Evolutionary conservation across 1,139 yeast species (phyloP).

Genomic region (Scheffersomyces segobiensis): DNA sequence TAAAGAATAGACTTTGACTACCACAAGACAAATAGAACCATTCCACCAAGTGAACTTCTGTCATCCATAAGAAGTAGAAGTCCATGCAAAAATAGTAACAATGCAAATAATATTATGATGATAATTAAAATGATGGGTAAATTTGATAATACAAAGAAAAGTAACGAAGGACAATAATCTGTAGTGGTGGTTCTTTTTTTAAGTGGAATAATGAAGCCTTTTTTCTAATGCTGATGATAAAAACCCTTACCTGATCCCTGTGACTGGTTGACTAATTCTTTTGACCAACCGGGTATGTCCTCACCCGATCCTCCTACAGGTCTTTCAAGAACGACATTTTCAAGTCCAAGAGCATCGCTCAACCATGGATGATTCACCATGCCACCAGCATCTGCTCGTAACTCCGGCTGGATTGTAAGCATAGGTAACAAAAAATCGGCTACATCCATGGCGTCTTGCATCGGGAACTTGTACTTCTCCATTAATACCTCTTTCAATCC

Average conservation of each 20-base stretch:
- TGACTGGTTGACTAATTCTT: conserved; percentile 18
- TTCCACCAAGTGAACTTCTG: not conserved
- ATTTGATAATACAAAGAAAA: not conserved
- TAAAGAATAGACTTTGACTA: not conserved
- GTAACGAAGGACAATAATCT: not conserved
- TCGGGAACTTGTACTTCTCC: conserved; percentile 43
- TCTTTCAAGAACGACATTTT: conserved; percentile 27
- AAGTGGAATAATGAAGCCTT: not conserved
- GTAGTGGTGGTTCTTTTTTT: not conserved
- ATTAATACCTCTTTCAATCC: conserved; percentile 46
- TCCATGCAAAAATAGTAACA: not conserved
- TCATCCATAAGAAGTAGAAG: not conserved
- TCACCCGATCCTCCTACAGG: conserved; percentile 65
- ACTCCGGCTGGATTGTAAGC: conserved; percentile 67
- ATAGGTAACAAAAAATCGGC: conserved; percentile 66
- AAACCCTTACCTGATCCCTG: not conserved
- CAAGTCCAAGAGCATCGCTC: conserved; percentile 27
- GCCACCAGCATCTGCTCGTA: conserved; percentile 54
- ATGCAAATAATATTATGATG: not conserved
- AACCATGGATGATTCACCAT: conserved; percentile 47
- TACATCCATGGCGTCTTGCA: conserved; percentile 32
- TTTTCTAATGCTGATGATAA: not conserved
- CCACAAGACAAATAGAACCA: not conserved
- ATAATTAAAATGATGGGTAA: not conserved
- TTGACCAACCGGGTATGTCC: conserved; percentile 76